phyloP scores from a whole-genome alignment of 176 grass and related monocot species.

The Musa itinerans region DNA sequence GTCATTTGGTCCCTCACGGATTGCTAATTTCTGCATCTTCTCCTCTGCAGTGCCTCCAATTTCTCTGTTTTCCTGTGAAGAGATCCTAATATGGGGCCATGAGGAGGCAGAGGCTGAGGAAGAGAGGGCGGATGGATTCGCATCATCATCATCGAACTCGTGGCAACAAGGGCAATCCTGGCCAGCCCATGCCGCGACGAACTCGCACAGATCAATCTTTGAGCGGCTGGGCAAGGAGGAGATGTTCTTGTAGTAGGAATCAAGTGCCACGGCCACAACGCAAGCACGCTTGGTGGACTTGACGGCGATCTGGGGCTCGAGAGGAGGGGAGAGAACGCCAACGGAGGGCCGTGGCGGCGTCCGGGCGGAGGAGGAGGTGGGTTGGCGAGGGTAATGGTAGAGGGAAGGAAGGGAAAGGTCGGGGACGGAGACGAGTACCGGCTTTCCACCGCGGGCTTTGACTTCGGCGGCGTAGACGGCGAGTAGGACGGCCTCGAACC shows the following conservation, averaged over 20 bases:
- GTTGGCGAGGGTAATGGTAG: conserved; percentile 56
- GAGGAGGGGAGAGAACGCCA: conserved; percentile 62
- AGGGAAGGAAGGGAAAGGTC: conserved; percentile 77
- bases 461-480: conserved; percentile 80
- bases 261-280: conserved; percentile 68
- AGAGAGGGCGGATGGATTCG: conserved; percentile 7
- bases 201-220: conserved; percentile 80
- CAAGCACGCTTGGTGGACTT: conserved; percentile 87
- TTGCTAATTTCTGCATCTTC: conserved; percentile 19
- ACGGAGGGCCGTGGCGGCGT: conserved; percentile 32
- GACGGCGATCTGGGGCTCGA: conserved; percentile 75
- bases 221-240: conserved; percentile 71
- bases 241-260: conserved; percentile 75
- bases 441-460: conserved; percentile 69
- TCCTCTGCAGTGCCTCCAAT: conserved; percentile 9
- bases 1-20: conserved; percentile 15
- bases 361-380: neutral
- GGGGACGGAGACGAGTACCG: conserved; percentile 68
- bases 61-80: conserved; percentile 26
- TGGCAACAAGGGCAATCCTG: conserved; percentile 83
- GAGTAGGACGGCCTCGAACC: conserved; percentile 94
- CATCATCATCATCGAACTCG: conserved; percentile 52
- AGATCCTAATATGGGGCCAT: conserved; percentile 36
- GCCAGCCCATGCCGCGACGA: conserved; percentile 56
- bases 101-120: conserved; percentile 41